A percentile compares a stretch with the other conserved stretches of the same genome.
Conservation (phyloP, 257 asterid genomes). For the Petunia secreta region DNA sequence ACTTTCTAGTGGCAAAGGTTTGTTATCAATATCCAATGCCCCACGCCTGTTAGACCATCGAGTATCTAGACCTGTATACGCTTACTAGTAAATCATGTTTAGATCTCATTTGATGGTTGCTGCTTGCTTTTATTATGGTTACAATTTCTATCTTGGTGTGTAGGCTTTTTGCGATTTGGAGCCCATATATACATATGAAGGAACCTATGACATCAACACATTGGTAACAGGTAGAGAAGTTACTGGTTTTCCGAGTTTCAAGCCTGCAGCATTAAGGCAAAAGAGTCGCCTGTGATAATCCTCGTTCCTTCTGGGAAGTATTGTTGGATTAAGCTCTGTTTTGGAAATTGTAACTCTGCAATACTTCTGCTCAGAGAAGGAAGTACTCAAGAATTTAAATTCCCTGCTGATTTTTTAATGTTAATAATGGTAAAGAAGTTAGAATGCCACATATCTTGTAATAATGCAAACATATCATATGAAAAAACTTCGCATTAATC, state of each 20-base stretch:
- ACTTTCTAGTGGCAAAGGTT: constrained; percentile 92
- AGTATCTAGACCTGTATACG: too few relatives aligned
- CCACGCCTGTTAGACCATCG: background rate
- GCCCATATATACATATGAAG: constrained; percentile 91
- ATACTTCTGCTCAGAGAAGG: background rate
- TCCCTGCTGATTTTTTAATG: background rate
- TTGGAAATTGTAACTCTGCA: background rate
- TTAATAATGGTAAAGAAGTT: background rate
- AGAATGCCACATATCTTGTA: background rate
- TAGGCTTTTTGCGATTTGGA: constrained; percentile 98
- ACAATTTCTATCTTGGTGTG: background rate
- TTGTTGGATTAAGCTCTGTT: background rate
- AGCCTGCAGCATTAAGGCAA: constrained; percentile 55
- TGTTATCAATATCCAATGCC: background rate
- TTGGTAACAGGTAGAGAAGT: constrained; percentile 87
- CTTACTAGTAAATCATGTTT: background rate
- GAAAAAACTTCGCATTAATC: background rate
- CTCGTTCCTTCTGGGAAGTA: background rate
- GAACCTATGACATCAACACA: constrained; percentile 94
- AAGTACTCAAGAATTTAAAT: background rate
- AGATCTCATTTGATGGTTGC: background rate
- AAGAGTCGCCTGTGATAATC: constrained; percentile 66
- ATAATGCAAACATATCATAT: background rate
- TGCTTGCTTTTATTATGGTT: background rate
- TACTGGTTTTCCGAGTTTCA: constrained; percentile 84